Evolutionary conservation across 345 rosid genomes (phyloP), one percentile per base, ranked within the genome.

Genomic region (Syzygium oleosum): DNA sequence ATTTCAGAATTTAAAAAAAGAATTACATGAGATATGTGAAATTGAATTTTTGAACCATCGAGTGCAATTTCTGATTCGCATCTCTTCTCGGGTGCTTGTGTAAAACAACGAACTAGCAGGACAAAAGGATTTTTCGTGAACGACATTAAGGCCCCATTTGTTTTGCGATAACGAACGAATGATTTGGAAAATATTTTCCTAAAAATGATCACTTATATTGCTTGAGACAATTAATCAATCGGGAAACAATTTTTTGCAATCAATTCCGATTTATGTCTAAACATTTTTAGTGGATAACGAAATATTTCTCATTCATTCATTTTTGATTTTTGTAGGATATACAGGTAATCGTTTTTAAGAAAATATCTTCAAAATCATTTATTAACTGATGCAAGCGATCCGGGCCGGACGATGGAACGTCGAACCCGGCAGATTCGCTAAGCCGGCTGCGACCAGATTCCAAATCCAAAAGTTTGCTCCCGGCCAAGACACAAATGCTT

Each of bases 171-270:
- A n/a, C 31, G 9, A 17, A 19, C 0, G 1, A 73, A 21, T 34
- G 5, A 1, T 16, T 34, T 68, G 5, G 1, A 68, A 17, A 68
- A 16, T 4, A 4, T 34, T 4, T 1, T 17, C 2, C 1, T 61
- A 0, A n/a, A 13, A n/a, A 27, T 6, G 5, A 5, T 11, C 3
- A 0, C 12, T 68, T 34, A 34, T 34, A 17, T 34, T 0, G 1
- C 0, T 34, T 0, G 0, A 34, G 10, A 68, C 9, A 17, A 34
- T 34, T 17, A 34, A 34, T 38, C 1, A 1, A 73, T 34, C 7
- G 7, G 43, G 46, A 43, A 43, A 43, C 46, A 6, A 43, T 5
- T 5, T 43, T 43, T 43, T 43, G 46, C 46, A 6, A 43, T 43
- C 46, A 43, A 43, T 43, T 43, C 7, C 46, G 46, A 43, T 43